Evolutionary conservation across 2,329 filamentous ascomycete species (phyloP).

Genomic region (Phialophora tarda): DNA sequence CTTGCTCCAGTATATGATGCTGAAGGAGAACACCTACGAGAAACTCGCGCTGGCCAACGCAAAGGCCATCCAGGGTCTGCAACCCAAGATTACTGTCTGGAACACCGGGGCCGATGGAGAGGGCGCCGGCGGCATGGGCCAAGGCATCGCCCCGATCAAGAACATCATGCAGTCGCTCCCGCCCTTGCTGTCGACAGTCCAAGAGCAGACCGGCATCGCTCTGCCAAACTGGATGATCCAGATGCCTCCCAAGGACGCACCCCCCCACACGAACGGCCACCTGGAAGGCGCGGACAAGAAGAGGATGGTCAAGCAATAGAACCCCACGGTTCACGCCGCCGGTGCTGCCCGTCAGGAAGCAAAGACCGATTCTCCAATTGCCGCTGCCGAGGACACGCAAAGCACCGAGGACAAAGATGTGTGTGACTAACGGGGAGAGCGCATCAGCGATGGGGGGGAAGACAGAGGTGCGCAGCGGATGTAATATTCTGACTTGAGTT

Average conservation of each 20-base stretch:
- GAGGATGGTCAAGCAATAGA: conserved; percentile 4
- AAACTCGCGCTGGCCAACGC: conserved; percentile 80
- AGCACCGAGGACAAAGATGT: neutral
- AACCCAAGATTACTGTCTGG: conserved; percentile 92
- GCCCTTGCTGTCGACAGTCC: conserved; percentile 81
- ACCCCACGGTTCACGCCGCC: neutral
- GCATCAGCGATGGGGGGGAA: neutral
- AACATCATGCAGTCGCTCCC: conserved; percentile 86
- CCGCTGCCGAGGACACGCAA: neutral
- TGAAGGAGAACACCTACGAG: conserved; percentile 79
- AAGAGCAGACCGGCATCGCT: conserved; percentile 84
- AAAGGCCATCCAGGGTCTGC: conserved; percentile 72
- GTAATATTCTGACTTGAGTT: neutral
- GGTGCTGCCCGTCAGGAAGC: neutral
- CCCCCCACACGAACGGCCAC: conserved; percentile 9
- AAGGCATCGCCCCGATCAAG: conserved; percentile 69
- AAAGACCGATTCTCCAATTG: neutral
- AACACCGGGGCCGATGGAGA: conserved; percentile 66
- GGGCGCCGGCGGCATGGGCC: conserved; percentile 50
- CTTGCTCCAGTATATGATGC: conserved; percentile 84
- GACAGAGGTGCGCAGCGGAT: neutral
- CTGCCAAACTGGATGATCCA: conserved; percentile 74
- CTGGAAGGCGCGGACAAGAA: conserved; percentile 3
- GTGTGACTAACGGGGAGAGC: neutral
- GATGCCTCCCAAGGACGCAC: conserved; percentile 46